A percentile compares a stretch with the other conserved stretches of the same genome.
Conservation (phyloP, 2,329 filamentous ascomycete genomes). For the Aspergillus sp. region DNA sequence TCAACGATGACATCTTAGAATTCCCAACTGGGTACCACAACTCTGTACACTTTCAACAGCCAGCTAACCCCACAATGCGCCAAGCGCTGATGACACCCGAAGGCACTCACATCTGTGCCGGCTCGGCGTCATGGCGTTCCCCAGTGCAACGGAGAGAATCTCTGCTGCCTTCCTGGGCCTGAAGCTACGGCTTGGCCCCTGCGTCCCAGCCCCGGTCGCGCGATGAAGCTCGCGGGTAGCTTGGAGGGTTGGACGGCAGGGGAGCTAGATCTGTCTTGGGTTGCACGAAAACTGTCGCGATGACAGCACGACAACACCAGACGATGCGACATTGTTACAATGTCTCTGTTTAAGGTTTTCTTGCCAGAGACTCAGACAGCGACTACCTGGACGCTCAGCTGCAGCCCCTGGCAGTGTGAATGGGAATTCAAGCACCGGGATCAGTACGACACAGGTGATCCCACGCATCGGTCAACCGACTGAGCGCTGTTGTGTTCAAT, state of each 20-base stretch:
- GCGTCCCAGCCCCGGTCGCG: constrained; percentile 19
- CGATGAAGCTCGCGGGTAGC: constrained; percentile 23
- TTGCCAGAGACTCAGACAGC: no score
- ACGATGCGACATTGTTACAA: no score
- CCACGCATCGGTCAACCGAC: no score
- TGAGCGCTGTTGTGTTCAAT: no score
- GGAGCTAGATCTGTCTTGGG: constrained; percentile 13
- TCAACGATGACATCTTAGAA: neutral
- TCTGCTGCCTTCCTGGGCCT: constrained; percentile 1
- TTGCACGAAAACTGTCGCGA: neutral
- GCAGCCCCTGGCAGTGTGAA: no score
- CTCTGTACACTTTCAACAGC: no score
- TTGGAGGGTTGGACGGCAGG: constrained; percentile 6
- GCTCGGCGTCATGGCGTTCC: constrained; percentile 12
- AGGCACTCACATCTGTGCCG: constrained; percentile 13
- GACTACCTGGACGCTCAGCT: no score
- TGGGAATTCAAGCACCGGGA: no score
- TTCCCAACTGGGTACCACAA: no score
- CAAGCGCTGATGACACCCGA: neutral
- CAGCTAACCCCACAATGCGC: neutral
- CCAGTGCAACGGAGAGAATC: constrained; percentile 8
- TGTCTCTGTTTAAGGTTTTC: no score
- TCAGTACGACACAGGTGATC: no score
- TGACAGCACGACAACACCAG: no score
- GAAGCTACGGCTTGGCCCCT: constrained; percentile 27